Percentiles rank a stretch among this genome's conserved stretches.
Evolutionary conservation across 2,329 filamentous ascomycete species (phyloP).

Genomic region (Xenoacremonium recifei): DNA sequence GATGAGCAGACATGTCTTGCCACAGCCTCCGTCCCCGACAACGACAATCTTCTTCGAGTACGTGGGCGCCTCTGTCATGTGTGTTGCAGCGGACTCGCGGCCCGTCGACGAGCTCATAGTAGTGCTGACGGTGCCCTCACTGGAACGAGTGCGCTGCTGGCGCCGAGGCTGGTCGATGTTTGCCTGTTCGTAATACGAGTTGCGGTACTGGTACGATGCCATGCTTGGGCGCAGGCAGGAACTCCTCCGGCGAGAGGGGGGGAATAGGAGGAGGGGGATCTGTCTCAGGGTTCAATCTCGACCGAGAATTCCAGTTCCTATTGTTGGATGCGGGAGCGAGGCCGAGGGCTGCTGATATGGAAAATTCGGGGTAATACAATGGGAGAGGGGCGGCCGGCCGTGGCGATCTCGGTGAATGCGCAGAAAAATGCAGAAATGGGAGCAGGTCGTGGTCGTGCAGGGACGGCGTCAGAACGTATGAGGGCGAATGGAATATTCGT

Average conservation of each 20-base stretch:
- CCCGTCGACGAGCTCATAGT: conserved; percentile 73
- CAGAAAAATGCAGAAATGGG: no score
- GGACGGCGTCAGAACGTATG: background rate
- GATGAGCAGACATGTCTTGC: conserved; percentile 97
- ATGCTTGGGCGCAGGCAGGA: conserved; percentile 35
- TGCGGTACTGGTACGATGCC: conserved; percentile 55
- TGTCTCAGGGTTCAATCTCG: conserved; percentile 7
- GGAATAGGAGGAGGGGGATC: conserved; percentile 6
- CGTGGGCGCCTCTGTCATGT: conserved; percentile 84
- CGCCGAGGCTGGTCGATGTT: conserved; percentile 39
- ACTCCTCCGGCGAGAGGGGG: conserved; percentile 7
- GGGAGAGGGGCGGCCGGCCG: no score
- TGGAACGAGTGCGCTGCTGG: conserved; percentile 63
- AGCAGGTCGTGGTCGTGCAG: background rate
- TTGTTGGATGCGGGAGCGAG: conserved; percentile 2
- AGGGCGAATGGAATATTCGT: background rate
- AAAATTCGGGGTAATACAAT: background rate
- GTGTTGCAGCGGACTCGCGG: conserved; percentile 75
- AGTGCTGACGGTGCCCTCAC: conserved; percentile 88
- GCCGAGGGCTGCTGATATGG: background rate
- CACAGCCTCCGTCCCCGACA: conserved; percentile 95
- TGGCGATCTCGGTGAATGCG: no score
- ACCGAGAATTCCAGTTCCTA: conserved; percentile 12
- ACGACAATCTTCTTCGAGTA: conserved; percentile 99
- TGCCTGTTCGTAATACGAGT: conserved; percentile 48